Evolutionary conservation across 495 filamentous ascomycete genomes (phyloP).

Genomic region (Neurospora pannonica): DNA sequence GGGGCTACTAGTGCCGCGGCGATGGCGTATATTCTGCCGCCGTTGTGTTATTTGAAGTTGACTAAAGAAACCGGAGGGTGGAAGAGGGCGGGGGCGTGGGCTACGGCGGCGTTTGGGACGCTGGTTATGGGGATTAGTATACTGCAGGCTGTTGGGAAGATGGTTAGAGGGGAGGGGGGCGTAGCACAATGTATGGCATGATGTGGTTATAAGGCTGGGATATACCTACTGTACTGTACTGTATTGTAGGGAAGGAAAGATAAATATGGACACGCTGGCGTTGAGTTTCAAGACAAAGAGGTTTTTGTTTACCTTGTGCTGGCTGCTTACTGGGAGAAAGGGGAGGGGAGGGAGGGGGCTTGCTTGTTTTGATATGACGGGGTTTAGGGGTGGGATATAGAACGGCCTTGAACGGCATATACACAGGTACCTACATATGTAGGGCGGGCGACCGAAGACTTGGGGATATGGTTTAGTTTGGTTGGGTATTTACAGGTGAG

Average conservation of each 20-base stretch:
- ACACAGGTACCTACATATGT: not conserved
- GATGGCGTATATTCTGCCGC: conserved; percentile 90
- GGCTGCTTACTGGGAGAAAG: not conserved
- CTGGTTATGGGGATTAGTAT: conserved; percentile 80
- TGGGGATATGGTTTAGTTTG: not conserved
- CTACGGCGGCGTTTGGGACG: conserved; percentile 65
- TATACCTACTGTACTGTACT: not conserved
- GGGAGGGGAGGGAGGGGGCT: not conserved
- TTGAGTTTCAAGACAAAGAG: not conserved
- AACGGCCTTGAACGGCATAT: not conserved
- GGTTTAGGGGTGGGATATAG: not conserved
- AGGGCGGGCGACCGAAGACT: not conserved
- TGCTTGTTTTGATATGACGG: not conserved
- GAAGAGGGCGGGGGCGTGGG: conserved; percentile 61
- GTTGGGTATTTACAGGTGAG: not conserved
- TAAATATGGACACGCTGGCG: not conserved
- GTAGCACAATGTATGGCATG: conserved; percentile 1
- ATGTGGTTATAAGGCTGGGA: conserved; percentile 1
- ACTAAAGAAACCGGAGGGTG: conserved; percentile 49
- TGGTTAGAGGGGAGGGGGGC: conserved; percentile 37
- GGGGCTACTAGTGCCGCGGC: conserved; percentile 91
- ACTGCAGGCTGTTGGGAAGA: conserved; percentile 61
- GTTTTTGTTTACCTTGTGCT: not conserved
- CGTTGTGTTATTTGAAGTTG: conserved; percentile 88
- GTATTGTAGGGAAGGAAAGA: not conserved